Base-by-base conservation (phyloP, 805 yeast species). In the Candida stauntonica region DNA sequence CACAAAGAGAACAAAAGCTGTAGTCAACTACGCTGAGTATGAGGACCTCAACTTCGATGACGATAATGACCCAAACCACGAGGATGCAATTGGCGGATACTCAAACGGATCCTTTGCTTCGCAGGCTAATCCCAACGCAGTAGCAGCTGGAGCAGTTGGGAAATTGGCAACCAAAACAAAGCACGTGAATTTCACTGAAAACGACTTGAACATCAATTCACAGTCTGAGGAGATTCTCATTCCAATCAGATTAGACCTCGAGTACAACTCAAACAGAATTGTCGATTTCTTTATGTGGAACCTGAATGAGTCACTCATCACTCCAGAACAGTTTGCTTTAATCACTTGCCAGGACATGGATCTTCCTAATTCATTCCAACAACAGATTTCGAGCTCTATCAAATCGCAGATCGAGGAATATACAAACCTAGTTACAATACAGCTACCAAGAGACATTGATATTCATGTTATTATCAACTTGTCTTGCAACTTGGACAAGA, bases 231-330 rank as follows among this genome's bases (percentile, higher is more conserved):
- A 79, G 43, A 75, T 79, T 73, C 79, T 86, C 42, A 86, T 89
- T 8, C 99, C 99, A 2, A 77, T 93, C 19, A 70, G 96, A 45
- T 66, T 93, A 19, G 95, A 86, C 42, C 74, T 93, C 47, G 96
- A 89, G 47, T 74, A 77, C 46, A 95, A 87, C 51, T 87, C 80
- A n/a, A 84, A 83, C 62, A 78, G 83, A 52, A 72, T 93, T 30
- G 73, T 86, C 26, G 99, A 93, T 58, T 85, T 95, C 1, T 82
- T 93, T 51, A 70, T 88, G 38, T 93, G 98, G 98, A 89, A 93
- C 59, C 57, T 82, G 38, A 77, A 86, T 54, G 99, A 93, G 53
- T 64, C 73, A n/a, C 68, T 79, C 2, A 60, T 85, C 7, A 72
- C 89, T 42, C 96, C 98, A 0, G 98, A 91, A 55, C 91, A 86